Evolutionary conservation across 129 eudicot species (phyloP).

Genomic region (Oenanthe sinensis): DNA sequence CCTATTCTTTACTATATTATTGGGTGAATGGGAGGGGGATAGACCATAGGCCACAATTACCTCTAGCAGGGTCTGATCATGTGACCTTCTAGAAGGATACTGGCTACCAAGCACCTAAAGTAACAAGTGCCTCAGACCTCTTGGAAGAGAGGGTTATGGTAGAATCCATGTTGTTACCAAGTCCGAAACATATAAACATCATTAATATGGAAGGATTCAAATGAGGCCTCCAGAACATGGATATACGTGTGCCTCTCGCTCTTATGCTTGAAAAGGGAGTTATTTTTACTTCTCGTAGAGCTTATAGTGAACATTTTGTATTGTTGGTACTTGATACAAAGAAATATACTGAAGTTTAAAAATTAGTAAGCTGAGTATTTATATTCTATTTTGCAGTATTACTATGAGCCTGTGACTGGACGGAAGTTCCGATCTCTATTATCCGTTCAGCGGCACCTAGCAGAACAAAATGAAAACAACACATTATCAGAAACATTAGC

Average conservation of each 20-base stretch:
- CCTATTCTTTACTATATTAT: no score
- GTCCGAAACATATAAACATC: background rate
- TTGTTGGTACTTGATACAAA: no score
- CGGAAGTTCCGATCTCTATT: slow-evolving; percentile 56
- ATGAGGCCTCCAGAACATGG: background rate
- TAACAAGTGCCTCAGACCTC: background rate
- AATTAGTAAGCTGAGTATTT: background rate
- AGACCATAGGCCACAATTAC: no score
- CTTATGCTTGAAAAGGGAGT: background rate
- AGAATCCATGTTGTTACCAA: background rate
- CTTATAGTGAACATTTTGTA: no score
- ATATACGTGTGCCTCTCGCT: background rate
- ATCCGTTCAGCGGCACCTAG: slow-evolving; percentile 48
- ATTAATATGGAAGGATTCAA: background rate
- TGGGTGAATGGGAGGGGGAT: no score
- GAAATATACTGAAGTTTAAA: background rate
- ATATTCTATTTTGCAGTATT: slow-evolving; percentile 44
- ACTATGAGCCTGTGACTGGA: slow-evolving; percentile 66
- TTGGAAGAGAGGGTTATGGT: background rate
- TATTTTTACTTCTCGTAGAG: background rate
- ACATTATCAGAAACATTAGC: slow-evolving; percentile 43
- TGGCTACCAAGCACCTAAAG: background rate
- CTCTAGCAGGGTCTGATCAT: no score
- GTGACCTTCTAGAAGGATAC: background rate
- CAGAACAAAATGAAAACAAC: slow-evolving; percentile 32